Evolutionary conservation across 2,329 filamentous ascomycete genomes (phyloP).

Genomic region (Pseudocercospora fijiensis): DNA sequence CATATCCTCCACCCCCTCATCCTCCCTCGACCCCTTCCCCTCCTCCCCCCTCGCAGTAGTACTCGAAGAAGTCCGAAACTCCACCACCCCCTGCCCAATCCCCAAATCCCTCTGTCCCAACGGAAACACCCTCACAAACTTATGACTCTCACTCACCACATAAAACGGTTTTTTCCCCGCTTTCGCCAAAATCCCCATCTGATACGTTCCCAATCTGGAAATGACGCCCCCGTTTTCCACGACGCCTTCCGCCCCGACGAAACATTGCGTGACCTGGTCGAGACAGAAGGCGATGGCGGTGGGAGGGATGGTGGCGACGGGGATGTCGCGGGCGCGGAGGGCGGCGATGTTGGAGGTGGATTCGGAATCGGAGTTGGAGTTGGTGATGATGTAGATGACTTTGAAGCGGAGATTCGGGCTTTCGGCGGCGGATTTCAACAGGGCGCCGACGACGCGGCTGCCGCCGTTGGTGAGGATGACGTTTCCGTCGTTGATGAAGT

Average conservation of each 20-base stretch:
- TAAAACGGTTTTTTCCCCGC: conserved; percentile 75
- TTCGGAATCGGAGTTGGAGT: conserved; percentile 49
- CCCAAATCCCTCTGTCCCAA: conserved; percentile 78
- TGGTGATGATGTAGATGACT: conserved; percentile 67
- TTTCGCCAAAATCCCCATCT: conserved; percentile 79
- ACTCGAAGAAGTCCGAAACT: conserved; percentile 73
- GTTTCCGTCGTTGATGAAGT: conserved; percentile 74
- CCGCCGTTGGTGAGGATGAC: conserved; percentile 90
- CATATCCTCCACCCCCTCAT: conserved; percentile 37
- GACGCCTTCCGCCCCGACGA: conserved; percentile 75
- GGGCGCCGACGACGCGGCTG: conserved; percentile 74
- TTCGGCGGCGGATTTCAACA: conserved; percentile 73
- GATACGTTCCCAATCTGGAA: conserved; percentile 79
- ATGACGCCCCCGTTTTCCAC: conserved; percentile 94
- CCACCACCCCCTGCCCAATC: conserved; percentile 73
- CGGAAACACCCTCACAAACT: conserved; percentile 87
- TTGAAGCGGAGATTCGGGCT: conserved; percentile 69
- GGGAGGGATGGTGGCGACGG: conserved; percentile 77
- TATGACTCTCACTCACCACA: conserved; percentile 92
- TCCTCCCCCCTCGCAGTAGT: conserved; percentile 41
- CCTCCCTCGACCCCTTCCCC: conserved; percentile 18
- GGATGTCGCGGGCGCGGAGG: conserved; percentile 71
- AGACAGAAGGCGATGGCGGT: conserved; percentile 78
- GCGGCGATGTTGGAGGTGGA: conserved; percentile 68
- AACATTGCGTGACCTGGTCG: conserved; percentile 67